Conservation (phyloP, 495 filamentous ascomycete genomes). For the Trichoderma virens region DNA sequence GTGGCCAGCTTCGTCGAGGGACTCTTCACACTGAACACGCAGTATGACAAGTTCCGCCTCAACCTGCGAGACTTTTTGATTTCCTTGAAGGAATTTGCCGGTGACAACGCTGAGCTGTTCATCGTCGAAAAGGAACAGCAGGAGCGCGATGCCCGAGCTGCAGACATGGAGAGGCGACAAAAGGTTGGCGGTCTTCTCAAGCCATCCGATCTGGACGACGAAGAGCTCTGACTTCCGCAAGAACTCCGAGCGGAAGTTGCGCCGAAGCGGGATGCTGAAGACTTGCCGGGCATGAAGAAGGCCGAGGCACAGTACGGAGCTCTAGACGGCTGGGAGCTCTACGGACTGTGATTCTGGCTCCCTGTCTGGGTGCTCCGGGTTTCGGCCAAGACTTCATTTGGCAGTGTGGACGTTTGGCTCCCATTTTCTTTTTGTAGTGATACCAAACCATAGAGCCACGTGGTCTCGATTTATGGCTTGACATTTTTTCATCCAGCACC, state of each 20-base stretch:
- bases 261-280: constrained; percentile 19
- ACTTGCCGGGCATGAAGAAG: constrained; percentile 17
- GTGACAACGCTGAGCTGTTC: constrained; percentile 88
- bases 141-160: constrained; percentile 65
- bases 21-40: constrained; percentile 71
- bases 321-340: constrained; percentile 46
- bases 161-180: constrained; percentile 78
- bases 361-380: background rate
- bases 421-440: constrained; percentile 9
- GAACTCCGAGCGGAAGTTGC: constrained; percentile 56
- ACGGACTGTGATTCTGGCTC: constrained; percentile 30
- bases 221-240: constrained; percentile 80
- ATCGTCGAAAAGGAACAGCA: constrained; percentile 87
- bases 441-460: constrained; percentile 11
- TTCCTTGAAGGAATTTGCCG: constrained; percentile 91
- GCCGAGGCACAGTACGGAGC: constrained; percentile 18
- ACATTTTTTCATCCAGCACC: background rate
- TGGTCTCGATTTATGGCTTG: background rate
- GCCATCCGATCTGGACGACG: constrained; percentile 80
- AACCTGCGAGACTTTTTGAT: constrained; percentile 95
- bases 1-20: constrained; percentile 82
- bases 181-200: constrained; percentile 89
- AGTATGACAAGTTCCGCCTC: constrained; percentile 84
- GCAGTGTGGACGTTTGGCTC: background rate
- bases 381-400: background rate